Percentiles rank a stretch among this genome's conserved stretches.
Evolutionary conservation across 768 basidiomycete species (phyloP).

Genomic region (Phanerochaete sordida): DNA sequence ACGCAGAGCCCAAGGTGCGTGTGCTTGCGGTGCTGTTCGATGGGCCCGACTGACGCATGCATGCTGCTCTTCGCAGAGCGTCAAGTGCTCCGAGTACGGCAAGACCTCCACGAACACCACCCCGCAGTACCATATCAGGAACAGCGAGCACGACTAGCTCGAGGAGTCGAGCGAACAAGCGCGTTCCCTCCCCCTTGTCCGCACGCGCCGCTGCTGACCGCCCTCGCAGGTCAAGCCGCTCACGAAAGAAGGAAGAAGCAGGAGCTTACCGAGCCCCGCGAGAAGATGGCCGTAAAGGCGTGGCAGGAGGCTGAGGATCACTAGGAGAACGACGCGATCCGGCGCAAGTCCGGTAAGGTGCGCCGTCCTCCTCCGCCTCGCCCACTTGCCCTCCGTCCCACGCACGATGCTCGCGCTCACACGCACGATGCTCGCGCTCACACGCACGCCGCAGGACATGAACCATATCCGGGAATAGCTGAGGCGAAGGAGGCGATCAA

Average conservation of each 20-base stretch:
- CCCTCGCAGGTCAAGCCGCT: conserved; percentile 84
- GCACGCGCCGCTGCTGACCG: no score
- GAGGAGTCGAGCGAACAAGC: conserved; percentile 96
- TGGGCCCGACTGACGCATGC: background rate
- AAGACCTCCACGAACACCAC: conserved; percentile 87
- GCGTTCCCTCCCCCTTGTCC: conserved; percentile 8
- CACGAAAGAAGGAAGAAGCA: conserved; percentile 87
- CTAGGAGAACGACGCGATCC: conserved; percentile 71
- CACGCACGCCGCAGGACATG: conserved; percentile 56
- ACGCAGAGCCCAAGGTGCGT: conserved; percentile 65
- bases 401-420: background rate
- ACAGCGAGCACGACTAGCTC: conserved; percentile 92
- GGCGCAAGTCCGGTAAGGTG: conserved; percentile 84
- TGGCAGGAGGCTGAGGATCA: conserved; percentile 70
- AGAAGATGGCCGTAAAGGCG: conserved; percentile 72
- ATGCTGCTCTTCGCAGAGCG: no score
- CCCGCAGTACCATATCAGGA: conserved; percentile 91
- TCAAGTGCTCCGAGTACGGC: conserved; percentile 80
- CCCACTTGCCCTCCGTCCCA: background rate
- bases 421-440: background rate
- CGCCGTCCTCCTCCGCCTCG: no score
- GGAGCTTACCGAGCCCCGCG: conserved; percentile 73
- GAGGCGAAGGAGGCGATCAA: conserved; percentile 75
- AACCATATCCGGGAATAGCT: conserved; percentile 71
- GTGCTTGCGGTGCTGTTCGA: background rate